Base-by-base conservation (phyloP, 768 basidiomycete genomes). In the Clathrus columnatus region DNA sequence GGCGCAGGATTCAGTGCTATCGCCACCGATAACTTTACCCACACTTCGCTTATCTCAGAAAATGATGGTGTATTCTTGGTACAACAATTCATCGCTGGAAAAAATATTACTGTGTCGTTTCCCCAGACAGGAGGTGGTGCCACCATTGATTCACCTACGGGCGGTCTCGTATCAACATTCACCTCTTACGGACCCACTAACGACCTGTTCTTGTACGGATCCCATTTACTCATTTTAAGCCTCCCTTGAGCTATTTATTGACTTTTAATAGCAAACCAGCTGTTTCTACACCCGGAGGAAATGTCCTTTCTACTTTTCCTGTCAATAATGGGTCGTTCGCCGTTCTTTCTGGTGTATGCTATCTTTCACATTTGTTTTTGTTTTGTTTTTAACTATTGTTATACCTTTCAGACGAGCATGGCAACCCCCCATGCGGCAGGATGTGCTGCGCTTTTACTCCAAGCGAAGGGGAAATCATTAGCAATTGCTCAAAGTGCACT, bases 151-250 rank as follows among this genome's bases (percentile, higher is more conserved):
- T 76, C 80, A 58, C 70, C 75, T 10, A 65, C 68, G 3, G 82
- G 81, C 17, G 83, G 82, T 11, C 71, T 82, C 44, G 75, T 82
- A n/a, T 82, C 79, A 1, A 63, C 67, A 18, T 82, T 80, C 66
- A 75, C 78, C 30, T 74, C 75, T 49, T 81, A 77, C 55, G 83
- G 83, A 1, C 83, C 83, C 1, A 73, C 79, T 4, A 77, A 81
- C 62, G 82, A 84, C 61, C 70, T 81, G 59, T 75, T 68, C 68
- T 77, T 78, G 45, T 51, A 26, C 26, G 50, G 24, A 23, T 11
- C 27, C 29, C 2, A 4, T 20, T 52, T 29, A 10, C 17, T 49
- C 30, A 27, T 21, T 21, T 53, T 8, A 28, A 56, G 1, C 28
- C 47, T 49, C 47, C 56, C 2, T 43, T 41, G 17, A 18, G 32